Evolutionary conservation across 805 yeast species (phyloP).

Genomic region (Ogataea paradorogensis): DNA sequence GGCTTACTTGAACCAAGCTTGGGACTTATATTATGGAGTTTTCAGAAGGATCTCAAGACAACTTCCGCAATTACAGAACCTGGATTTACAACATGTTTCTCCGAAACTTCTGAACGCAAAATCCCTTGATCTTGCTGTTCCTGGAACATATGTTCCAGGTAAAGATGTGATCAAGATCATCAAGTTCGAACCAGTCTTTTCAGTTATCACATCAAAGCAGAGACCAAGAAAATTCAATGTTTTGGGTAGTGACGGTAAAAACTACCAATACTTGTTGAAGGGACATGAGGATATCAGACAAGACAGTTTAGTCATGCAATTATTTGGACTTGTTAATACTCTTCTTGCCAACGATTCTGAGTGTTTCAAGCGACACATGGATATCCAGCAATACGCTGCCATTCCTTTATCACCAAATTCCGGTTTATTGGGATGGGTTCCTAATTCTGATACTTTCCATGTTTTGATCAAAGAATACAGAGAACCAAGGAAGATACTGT

Average conservation of each 20-base stretch:
- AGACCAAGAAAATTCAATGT: conserved; percentile 84
- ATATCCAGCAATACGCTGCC: conserved; percentile 88
- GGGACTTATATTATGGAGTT: conserved; percentile 95
- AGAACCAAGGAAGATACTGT: conserved; percentile 81
- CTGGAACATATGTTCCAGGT: conserved; percentile 89
- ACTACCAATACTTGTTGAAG: conserved; percentile 76
- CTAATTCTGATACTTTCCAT: conserved; percentile 95
- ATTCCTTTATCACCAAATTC: conserved; percentile 95
- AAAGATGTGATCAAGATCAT: conserved; percentile 70
- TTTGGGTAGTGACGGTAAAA: conserved; percentile 88
- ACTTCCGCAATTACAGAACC: conserved; percentile 77
- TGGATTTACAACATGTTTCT: conserved; percentile 90
- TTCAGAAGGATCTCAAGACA: conserved; percentile 89
- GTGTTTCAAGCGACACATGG: conserved; percentile 92
- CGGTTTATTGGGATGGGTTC: conserved; percentile 97
- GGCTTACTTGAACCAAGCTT: conserved; percentile 89
- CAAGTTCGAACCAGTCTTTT: conserved; percentile 75
- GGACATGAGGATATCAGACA: conserved; percentile 99
- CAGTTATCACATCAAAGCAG: conserved; percentile 92
- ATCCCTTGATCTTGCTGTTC: conserved; percentile 84
- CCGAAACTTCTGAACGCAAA: conserved; percentile 79
- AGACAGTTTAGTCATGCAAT: conserved; percentile 95
- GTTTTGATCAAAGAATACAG: conserved; percentile 88
- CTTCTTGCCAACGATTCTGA: conserved; percentile 86
- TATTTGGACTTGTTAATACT: conserved; percentile 93